These are phyloP conservation scores for Xylariomycetidae sp. DNA, from an alignment of 2,329 filamentous ascomycete genomes.

Conservation along the genomic window DNA sequence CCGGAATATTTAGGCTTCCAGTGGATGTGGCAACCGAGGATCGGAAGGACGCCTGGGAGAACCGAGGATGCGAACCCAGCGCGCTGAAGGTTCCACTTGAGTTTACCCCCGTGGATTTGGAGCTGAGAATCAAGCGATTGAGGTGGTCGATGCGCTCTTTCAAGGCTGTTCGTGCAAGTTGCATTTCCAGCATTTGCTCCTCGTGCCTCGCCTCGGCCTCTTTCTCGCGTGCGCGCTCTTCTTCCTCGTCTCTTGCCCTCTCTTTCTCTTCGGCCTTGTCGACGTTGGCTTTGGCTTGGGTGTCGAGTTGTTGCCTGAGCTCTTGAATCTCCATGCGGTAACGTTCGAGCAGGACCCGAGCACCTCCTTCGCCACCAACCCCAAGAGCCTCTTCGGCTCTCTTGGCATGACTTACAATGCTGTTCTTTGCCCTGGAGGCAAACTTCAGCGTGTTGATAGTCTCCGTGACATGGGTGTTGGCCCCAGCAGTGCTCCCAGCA, in stretches of 20 bases:
- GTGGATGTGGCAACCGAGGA: constrained; percentile 65
- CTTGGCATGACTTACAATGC: constrained; percentile 94
- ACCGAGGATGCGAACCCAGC: constrained; percentile 56
- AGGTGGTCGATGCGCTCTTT: constrained; percentile 97
- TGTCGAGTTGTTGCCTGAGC: constrained; percentile 72
- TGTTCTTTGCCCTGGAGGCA: constrained; percentile 94
- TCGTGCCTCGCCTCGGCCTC: constrained; percentile 84
- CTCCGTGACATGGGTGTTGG: constrained; percentile 73
- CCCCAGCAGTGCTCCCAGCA: constrained; percentile 62
- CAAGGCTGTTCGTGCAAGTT: constrained; percentile 86
- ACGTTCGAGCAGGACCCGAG: constrained; percentile 80
- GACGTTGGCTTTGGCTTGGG: constrained; percentile 65
- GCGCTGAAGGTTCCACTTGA: constrained; percentile 64
- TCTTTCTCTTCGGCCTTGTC: constrained; percentile 60
- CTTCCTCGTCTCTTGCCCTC: constrained; percentile 56
- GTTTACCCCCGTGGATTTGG: constrained; percentile 93
- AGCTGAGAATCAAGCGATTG: constrained; percentile 89
- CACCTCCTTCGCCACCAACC: constrained; percentile 74
- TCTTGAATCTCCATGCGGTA: constrained; percentile 91
- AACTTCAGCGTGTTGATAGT: constrained; percentile 97
- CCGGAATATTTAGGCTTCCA: constrained; percentile 44
- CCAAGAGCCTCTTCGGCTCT: constrained; percentile 84
- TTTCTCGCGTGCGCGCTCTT: constrained; percentile 67
- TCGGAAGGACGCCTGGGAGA: constrained; percentile 57
- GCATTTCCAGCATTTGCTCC: constrained; percentile 98